Base-by-base conservation (phyloP, 768 basidiomycete species). In the Lyophyllum semitale region DNA sequence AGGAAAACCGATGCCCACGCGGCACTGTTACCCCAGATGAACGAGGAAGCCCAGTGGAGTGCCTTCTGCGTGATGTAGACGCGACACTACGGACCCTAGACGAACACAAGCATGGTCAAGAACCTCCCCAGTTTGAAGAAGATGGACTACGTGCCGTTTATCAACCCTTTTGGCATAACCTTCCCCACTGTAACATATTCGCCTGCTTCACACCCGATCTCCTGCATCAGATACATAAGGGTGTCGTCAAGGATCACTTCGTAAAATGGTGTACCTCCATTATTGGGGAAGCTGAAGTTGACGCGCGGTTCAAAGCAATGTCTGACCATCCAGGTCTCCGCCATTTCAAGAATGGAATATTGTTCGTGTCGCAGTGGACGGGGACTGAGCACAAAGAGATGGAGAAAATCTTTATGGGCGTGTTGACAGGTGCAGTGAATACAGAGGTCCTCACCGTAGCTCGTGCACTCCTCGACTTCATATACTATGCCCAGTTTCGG, bases 201-300 rank as follows among this genome's bases (percentile, higher is more conserved):
- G n/a, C n/a, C n/a, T n/a, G n/a, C n/a, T n/a, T n/a, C n/a, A n/a
- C n/a, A n/a, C n/a, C n/a, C n/a, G n/a, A n/a, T n/a, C n/a, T n/a
- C n/a, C n/a, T n/a, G n/a, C n/a, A n/a, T n/a, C n/a, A n/a, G n/a
- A n/a, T n/a, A n/a, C 74, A 80, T 63, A 77, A 82, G 50, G 79
- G 80, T 0, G 58, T 79, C 12, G 77, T 81, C 67, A 75, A 75
- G 44, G 73, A 78, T 42, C 77, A 81, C 50, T 38, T 77, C 1
- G 65, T 73, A 0, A 59, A 50, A 1, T 81, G 77, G 73, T 53
- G 59, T 22, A 51, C 64, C 1, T 27, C 26, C 51, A 60, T 66
- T 3, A 29, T 55, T 9, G 59, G 57, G 15, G 65, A 64, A 1
- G 42, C 48, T 2, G 76, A 77, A 48, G 53, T 78, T 15, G 76